Percentiles rank a stretch among this genome's conserved stretches.
phyloP scores from a whole-genome alignment of 768 basidiomycete genomes.

The Calvatia gigantea region DNA sequence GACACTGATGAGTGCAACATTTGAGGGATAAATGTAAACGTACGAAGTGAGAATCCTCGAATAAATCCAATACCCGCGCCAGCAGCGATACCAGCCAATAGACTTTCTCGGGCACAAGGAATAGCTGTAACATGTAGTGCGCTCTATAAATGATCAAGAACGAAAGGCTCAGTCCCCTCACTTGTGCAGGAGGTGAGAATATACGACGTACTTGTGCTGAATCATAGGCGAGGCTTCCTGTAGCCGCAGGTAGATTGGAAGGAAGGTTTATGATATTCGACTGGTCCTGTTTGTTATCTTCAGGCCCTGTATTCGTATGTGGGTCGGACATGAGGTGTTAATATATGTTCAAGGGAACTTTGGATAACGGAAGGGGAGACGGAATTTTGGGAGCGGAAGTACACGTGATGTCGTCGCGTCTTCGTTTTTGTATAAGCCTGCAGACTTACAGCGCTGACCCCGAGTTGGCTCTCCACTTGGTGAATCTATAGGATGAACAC shows the following conservation, averaged over 20 bases:
- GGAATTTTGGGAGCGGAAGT: not conserved
- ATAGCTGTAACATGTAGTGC: conserved; percentile 61
- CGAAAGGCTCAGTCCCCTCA: not conserved
- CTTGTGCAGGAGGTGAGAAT: not conserved
- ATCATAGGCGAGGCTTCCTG: conserved; percentile 35
- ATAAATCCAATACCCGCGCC: conserved; percentile 76
- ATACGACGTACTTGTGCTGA: conserved; percentile 26
- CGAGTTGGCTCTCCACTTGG: no score
- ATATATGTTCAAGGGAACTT: not conserved
- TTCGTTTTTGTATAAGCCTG: no score
- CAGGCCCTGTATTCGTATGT: not conserved
- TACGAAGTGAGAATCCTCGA: conserved; percentile 63
- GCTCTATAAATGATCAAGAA: conserved; percentile 33
- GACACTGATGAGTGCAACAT: no score
- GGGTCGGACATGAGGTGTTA: not conserved
- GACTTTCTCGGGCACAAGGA: conserved; percentile 73
- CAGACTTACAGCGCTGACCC: no score
- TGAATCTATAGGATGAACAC: no score
- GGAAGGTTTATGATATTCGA: conserved; percentile 23
- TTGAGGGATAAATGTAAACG: conserved; percentile 27
- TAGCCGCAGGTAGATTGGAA: conserved; percentile 32
- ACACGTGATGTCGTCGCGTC: no score
- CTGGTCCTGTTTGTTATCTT: not conserved
- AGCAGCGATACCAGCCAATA: conserved; percentile 76
- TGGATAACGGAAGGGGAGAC: not conserved